Conservation (phyloP, 192 early-diverging fungal species). For the Coemansia sp. region DNA sequence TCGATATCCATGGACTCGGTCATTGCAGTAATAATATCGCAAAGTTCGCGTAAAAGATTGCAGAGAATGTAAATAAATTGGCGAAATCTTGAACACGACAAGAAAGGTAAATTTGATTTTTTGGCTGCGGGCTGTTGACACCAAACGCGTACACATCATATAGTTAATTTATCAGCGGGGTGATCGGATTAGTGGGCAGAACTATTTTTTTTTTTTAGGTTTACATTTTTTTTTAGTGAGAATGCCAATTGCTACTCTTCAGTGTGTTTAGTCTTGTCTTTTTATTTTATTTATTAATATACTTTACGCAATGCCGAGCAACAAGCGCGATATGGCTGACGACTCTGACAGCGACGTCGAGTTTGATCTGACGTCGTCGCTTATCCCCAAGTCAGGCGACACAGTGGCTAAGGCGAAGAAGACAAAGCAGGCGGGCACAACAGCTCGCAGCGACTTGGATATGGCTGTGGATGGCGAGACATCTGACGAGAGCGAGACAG, state of each 20-base stretch:
- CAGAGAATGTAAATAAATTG: not conserved
- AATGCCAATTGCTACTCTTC: not conserved
- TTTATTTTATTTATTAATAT: slow-evolving; percentile 8
- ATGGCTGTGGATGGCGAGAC: not conserved
- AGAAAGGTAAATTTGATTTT: not conserved
- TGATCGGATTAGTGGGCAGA: not conserved
- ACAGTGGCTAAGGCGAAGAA: slow-evolving; percentile 12
- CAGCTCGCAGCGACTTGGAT: not conserved
- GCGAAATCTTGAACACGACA: not conserved
- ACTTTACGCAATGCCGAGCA: slow-evolving; percentile 3
- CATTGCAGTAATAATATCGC: slow-evolving; percentile 17
- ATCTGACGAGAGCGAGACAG: slow-evolving; percentile 34
- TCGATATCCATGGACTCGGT: slow-evolving; percentile 55
- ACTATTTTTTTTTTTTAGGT: slow-evolving; percentile 8
- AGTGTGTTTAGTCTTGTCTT: not conserved
- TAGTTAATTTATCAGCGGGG: not conserved
- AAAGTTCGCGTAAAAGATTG: not conserved
- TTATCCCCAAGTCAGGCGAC: slow-evolving; percentile 41
- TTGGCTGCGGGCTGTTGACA: slow-evolving; percentile 5
- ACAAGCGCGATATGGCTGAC: slow-evolving; percentile 12
- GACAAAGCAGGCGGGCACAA: not conserved
- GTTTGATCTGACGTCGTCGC: slow-evolving; percentile 52
- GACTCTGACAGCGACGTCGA: slow-evolving; percentile 50
- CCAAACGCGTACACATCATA: not conserved
- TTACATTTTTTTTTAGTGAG: slow-evolving; percentile 2